Percentiles rank a stretch among this genome's conserved stretches.
Conservation (phyloP, 2,329 filamentous ascomycete genomes). For the Fusarium azukiicola region DNA sequence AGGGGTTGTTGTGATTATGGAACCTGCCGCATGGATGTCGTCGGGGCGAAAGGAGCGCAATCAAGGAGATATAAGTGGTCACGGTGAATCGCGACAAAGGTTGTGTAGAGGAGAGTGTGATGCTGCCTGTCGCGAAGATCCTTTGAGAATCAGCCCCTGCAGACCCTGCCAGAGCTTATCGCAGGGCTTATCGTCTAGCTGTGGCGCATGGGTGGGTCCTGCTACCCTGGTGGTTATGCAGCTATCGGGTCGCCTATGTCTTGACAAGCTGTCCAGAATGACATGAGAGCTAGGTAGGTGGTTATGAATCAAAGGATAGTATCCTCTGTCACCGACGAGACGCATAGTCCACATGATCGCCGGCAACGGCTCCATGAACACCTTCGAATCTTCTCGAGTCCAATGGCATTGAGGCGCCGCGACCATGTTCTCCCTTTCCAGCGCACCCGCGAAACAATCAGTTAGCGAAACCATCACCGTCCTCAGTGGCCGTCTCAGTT, state of each 20-base stretch:
- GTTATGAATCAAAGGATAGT: slow-evolving; percentile 39
- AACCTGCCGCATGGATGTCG: slow-evolving; percentile 30
- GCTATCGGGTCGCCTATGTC: slow-evolving; percentile 42
- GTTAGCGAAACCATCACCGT: slow-evolving; percentile 96
- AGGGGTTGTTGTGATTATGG: background rate
- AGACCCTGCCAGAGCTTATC: slow-evolving; percentile 10
- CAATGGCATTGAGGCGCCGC: slow-evolving; percentile 57
- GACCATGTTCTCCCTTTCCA: slow-evolving; percentile 82
- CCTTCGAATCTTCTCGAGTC: slow-evolving; percentile 40
- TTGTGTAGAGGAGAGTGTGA: slow-evolving; percentile 26
- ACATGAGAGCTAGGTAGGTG: slow-evolving; percentile 16
- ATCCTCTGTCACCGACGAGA: slow-evolving; percentile 28
- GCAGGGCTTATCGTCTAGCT: background rate
- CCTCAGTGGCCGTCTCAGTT: slow-evolving; percentile 91
- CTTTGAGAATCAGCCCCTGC: slow-evolving; percentile 32
- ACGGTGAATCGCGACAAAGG: slow-evolving; percentile 6
- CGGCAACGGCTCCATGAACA: slow-evolving; percentile 43
- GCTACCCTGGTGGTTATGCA: slow-evolving; percentile 46
- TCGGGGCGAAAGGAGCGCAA: background rate
- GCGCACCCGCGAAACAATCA: slow-evolving; percentile 95
- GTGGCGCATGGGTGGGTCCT: slow-evolving; percentile 17
- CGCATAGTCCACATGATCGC: slow-evolving; percentile 27
- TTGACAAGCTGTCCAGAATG: slow-evolving; percentile 53
- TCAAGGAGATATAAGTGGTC: background rate
- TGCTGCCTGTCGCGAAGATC: slow-evolving; percentile 43